A percentile compares a stretch with the other conserved stretches of the same genome.
Conservation (phyloP, 2,329 filamentous ascomycete species). For the Aureobasidium sp. region DNA sequence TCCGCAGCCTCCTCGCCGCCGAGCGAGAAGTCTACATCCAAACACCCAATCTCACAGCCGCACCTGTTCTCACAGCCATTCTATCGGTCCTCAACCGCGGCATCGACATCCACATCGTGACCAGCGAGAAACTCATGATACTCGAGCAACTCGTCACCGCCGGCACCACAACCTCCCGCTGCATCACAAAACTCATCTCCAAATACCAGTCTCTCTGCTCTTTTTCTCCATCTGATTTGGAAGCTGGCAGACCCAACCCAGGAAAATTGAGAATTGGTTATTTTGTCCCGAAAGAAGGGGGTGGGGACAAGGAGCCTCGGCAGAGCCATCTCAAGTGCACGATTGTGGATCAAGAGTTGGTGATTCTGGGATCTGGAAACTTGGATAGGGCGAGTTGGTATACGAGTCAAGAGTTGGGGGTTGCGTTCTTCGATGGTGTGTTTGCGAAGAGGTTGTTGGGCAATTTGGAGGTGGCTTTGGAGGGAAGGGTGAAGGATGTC, state of each 20-base stretch:
- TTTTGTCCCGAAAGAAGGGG: constrained; percentile 37
- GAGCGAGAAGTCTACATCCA: constrained; percentile 58
- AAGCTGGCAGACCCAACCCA: constrained; percentile 35
- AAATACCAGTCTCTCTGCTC: constrained; percentile 38
- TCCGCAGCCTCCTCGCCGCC: constrained; percentile 52
- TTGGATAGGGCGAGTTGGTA: constrained; percentile 82
- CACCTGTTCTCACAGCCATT: constrained; percentile 56
- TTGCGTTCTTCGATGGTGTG: constrained; percentile 46
- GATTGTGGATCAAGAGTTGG: constrained; percentile 60
- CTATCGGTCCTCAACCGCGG: constrained; percentile 57
- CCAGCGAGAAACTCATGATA: constrained; percentile 36
- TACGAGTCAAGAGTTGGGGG: constrained; percentile 75
- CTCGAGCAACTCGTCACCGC: constrained; percentile 76
- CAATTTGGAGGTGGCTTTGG: constrained; percentile 19
- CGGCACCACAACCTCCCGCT: constrained; percentile 63
- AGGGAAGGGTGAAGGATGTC: constrained; percentile 16
- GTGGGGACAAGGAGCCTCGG: constrained; percentile 45
- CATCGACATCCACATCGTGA: constrained; percentile 50
- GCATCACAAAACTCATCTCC: constrained; percentile 53
- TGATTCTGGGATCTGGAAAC: constrained; percentile 72
- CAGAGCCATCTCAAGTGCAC: constrained; percentile 74
- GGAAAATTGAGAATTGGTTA: constrained; percentile 55
- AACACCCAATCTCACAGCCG: constrained; percentile 70
- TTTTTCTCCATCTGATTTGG: constrained; percentile 31
- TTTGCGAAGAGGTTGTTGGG: constrained; percentile 28